Base-by-base conservation (phyloP, 2,329 filamentous ascomycete species). In the Alternaria solani region DNA sequence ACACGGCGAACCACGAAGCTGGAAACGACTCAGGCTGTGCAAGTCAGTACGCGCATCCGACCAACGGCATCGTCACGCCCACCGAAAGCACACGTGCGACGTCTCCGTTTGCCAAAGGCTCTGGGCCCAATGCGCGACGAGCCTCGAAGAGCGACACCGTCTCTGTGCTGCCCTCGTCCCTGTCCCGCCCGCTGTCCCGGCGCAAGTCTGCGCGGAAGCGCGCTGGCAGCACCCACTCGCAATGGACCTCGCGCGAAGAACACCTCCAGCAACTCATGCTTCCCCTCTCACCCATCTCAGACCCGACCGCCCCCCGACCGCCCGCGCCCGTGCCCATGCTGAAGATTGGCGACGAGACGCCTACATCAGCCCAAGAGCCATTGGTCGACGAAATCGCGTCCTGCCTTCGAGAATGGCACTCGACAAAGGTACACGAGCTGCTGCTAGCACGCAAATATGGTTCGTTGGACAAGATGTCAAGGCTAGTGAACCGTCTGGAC, bases 381-480 rank as follows among this genome's bases (percentile, higher is more conserved):
- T 81, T 99, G 62, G 94, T 99, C 25, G 95, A 99, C 79, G 95
- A 99, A 78, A 98, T 99, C 70, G 94, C 95, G 14, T 97, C 94
- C 4, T 99, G 95, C 76, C 81, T 99, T 64, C 88, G 95, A 69
- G 95, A 99, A 85, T 99, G 95, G 96, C 94, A 99, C 81, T 96
- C 95, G 20, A 97, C 94, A 18, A 96, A 97, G 75, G 85, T 99
- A 16, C 96, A 99, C 80, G 93, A 96, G 75, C 84, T 98, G 25
- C 85, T 99, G 1, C 86, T 99, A 8, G 88, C 89, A 20, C 87
- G 93, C 61, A 89, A 94, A 75, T 99, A 99, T 79, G 82, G 86
- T 51, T 87, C 89, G 55, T 83, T 99, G 56, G 93, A 96, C 70
- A 88, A 90, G 64, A 88, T 98, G 75, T 91, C 93, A 1, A 86